A percentile compares a stretch with the other conserved stretches of the same genome.
These are phyloP conservation scores for Pseudocercospora macadamiae DNA, from an alignment of 2,329 filamentous ascomycete species.

Conservation along the genomic window DNA sequence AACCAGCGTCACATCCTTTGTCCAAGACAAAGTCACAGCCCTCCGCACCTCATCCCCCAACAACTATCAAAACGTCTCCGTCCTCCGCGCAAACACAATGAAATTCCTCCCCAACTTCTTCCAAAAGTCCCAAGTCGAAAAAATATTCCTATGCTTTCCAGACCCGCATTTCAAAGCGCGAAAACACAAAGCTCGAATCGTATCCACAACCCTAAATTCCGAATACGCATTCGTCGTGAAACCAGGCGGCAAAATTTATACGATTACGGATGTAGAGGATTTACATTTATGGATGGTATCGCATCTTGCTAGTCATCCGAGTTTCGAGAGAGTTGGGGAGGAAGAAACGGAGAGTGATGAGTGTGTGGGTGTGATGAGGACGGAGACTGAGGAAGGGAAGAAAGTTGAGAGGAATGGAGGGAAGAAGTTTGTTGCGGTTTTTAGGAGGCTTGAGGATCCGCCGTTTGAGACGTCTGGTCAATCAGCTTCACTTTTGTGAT, in stretches of 20 bases:
- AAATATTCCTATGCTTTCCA: conserved; percentile 97
- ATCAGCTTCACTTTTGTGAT: not conserved
- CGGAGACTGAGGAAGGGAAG: conserved; percentile 94
- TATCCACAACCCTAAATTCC: conserved; percentile 82
- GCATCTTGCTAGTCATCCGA: conserved; percentile 76
- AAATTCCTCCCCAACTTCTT: conserved; percentile 99
- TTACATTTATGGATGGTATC: conserved; percentile 90
- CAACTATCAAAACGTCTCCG: conserved; percentile 82
- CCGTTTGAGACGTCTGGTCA: conserved; percentile 66
- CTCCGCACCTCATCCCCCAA: conserved; percentile 61
- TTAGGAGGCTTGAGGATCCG: conserved; percentile 77
- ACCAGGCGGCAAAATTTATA: conserved; percentile 87
- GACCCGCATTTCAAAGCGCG: conserved; percentile 97
- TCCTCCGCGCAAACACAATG: conserved; percentile 93
- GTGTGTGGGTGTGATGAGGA: conserved; percentile 73
- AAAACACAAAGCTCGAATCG: conserved; percentile 96
- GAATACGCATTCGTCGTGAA: conserved; percentile 89
- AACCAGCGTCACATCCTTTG: conserved; percentile 84
- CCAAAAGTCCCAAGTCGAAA: conserved; percentile 73
- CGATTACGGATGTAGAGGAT: conserved; percentile 96
- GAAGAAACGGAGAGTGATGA: conserved; percentile 69
- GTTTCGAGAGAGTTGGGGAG: conserved; percentile 71
- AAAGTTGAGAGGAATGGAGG: conserved; percentile 92
- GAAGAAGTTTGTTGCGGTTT: conserved; percentile 87
- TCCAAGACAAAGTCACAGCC: conserved; percentile 82